Evolutionary conservation across 345 rosid genomes (phyloP).

Genomic region (Iberis pinnata): DNA sequence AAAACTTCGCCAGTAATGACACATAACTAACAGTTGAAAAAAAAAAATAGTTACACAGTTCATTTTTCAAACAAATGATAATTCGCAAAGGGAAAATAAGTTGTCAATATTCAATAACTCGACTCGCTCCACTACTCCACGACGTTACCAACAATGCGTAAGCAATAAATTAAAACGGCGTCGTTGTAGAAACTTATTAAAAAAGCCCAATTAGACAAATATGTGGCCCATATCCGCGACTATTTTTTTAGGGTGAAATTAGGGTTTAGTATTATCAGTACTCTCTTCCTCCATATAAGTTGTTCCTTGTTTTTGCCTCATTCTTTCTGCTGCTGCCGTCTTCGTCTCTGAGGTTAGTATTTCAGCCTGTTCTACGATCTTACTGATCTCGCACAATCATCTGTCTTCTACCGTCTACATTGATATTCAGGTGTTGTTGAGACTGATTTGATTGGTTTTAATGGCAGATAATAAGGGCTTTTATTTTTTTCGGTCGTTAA

Average conservation of each 20-base stretch:
- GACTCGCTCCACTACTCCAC: too few relatives aligned
- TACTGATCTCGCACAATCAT: background rate
- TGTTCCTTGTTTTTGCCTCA: background rate
- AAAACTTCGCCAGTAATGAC: too few relatives aligned
- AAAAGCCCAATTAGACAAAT: background rate
- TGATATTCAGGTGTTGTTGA: too few relatives aligned
- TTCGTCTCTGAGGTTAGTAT: conserved; percentile 25
- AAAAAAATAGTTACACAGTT: too few relatives aligned
- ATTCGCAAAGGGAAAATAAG: too few relatives aligned
- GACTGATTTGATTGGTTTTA: background rate
- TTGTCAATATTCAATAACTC: too few relatives aligned
- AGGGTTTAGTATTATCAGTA: conserved; percentile 12
- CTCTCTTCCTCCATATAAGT: background rate
- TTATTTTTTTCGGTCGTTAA: background rate
- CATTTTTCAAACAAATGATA: too few relatives aligned
- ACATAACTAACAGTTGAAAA: too few relatives aligned
- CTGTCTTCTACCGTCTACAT: background rate
- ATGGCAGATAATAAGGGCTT: conserved; percentile 17
- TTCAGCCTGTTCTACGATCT: background rate
- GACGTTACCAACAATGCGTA: too few relatives aligned
- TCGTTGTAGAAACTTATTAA: background rate
- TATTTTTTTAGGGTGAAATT: conserved; percentile 2
- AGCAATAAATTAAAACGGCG: background rate
- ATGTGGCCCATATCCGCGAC: background rate
- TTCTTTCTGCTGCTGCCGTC: conserved; percentile 28